Base-by-base conservation (phyloP, 805 yeast species). In the Clavispora vitiphila region DNA sequence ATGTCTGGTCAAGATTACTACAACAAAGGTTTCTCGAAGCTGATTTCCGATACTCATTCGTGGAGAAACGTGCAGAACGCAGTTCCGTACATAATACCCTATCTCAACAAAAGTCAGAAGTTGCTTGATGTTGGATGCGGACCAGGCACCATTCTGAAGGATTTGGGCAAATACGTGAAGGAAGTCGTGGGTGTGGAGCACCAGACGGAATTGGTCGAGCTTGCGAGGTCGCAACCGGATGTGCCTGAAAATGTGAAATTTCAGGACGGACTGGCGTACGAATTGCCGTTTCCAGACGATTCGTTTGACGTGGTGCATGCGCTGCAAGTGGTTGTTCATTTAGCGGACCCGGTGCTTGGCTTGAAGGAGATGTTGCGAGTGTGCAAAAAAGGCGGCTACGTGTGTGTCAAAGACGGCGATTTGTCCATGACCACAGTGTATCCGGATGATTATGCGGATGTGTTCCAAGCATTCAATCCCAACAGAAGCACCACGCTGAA, bases 81-180 rank as follows among this genome's bases (percentile, higher is more conserved):
- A 7, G 46, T 58, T 3, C 50, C 48, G 2, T 61, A 49, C 42
- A 41, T 64, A 40, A 37, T 61, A 12, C 58, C 61, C 4, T 49
- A 57, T 24, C 35, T 68, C 22, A 53, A 61, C 42, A 49, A 57
- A 4, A 48, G 50, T 12, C 49, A 50, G 30, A 44, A 47, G 27
- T 48, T 69, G 7, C 57, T 69, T 11, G 75, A 69, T 44, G 69
- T 68, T 16, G 74, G 74, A 8, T 61, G 67, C 48, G 75, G 75
- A 0, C 73, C 73, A 3, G 74, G 72, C 0, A 54, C 71, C 5
- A 68, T 69, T 26, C 64, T 70, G 4, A 34, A 47, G 5, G 71
- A 61, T 40, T 44, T 69, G 18, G 65, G 64, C 14, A 49, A 53
- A 26, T 61, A 62, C 37, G 59, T 61, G 3, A 46, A 50, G 5